Conservation (phyloP, 139 green algal genomes). For the Diplosphaera chodatii region DNA sequence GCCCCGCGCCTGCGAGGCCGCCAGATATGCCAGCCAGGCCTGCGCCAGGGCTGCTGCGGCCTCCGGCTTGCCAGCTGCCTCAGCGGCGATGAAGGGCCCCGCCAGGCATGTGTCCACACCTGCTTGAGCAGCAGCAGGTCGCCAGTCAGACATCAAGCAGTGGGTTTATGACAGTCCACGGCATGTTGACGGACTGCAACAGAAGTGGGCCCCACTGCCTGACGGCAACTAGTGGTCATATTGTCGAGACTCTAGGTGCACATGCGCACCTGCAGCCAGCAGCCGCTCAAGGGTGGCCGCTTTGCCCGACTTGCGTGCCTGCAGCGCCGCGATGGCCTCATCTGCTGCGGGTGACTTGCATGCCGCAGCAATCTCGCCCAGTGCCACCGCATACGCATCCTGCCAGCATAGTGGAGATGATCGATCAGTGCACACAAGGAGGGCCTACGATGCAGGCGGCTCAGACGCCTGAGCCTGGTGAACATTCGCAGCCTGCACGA, state of each 20-base stretch:
- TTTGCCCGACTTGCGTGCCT: conserved; percentile 27
- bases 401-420: not conserved
- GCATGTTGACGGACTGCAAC: too few species aligned
- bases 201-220: too few species aligned
- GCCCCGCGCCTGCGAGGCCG: conserved; percentile 11
- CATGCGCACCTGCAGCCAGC: conserved; percentile 6
- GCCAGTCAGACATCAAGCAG: too few species aligned
- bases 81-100: conserved; percentile 52
- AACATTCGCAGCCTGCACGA: too few species aligned
- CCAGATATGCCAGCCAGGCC: conserved; percentile 56
- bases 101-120: conserved; percentile 35
- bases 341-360: not conserved
- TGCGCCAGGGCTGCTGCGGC: conserved; percentile 33
- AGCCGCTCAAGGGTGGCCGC: conserved; percentile 44
- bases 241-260: too few species aligned
- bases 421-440: too few species aligned
- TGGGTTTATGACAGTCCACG: too few species aligned
- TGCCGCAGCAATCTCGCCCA: conserved; percentile 55
- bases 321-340: conserved; percentile 8
- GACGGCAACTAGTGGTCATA: too few species aligned
- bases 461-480: too few species aligned
- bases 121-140: too few species aligned
- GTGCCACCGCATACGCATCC: conserved; percentile 37
- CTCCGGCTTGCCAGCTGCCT: conserved; percentile 18
- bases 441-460: too few species aligned